phyloP scores from a whole-genome alignment of 805 yeast genomes.

The Phaffomyces antillensis region DNA sequence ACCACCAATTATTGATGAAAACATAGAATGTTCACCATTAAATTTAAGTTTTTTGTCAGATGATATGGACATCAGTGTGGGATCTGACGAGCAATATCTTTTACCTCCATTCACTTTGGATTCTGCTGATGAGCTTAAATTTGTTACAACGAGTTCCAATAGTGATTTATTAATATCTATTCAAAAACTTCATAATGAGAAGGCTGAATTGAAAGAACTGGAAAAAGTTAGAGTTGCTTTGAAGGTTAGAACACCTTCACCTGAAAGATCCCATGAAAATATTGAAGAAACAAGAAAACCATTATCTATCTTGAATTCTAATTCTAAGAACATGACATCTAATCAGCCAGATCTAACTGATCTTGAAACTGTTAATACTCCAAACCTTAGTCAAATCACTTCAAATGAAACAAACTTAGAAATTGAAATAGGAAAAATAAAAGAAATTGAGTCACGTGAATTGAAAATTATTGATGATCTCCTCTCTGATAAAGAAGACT shows the following conservation, averaged over 20 bases:
- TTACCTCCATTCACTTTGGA: slow-evolving; percentile 13
- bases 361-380: no score
- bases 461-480: no score
- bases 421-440: no score
- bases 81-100: neutral
- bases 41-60: slow-evolving; percentile 13
- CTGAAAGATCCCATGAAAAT: no score
- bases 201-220: neutral
- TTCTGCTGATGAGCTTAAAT: slow-evolving; percentile 9
- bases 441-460: no score
- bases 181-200: neutral
- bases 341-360: no score
- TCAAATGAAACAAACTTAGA: no score
- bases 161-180: slow-evolving; percentile 1
- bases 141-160: neutral
- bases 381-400: no score
- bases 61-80: slow-evolving; percentile 6
- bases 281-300: neutral
- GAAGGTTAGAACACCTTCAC: neutral
- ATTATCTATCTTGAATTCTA: neutral
- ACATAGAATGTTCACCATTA: slow-evolving; percentile 5
- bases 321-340: neutral
- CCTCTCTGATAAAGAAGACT: no score
- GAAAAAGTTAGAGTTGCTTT: neutral
- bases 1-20: slow-evolving; percentile 1